Base-by-base conservation (phyloP, 2,329 filamentous ascomycete genomes). In the Penicillium rolfsii region DNA sequence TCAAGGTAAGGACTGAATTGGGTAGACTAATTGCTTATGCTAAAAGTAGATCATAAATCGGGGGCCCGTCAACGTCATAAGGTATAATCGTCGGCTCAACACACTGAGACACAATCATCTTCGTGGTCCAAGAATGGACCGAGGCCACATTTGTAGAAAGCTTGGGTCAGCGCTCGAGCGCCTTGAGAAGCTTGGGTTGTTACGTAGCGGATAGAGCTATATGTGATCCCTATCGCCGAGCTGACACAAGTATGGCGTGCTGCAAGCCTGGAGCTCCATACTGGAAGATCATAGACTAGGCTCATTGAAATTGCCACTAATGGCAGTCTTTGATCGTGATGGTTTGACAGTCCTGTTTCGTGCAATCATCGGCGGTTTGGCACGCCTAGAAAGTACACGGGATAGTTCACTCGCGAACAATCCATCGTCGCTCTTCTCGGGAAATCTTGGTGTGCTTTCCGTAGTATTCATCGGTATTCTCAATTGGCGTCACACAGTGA, bases 401-500 rank as follows among this genome's bases (percentile, higher is more conserved):
- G 22, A 41, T n/a, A 33, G 40, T 57, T 76, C 72, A 76, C 66
- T 77, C 73, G 52, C 75, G 73, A 5, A 74, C 70, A 41, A 66
- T 71, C 80, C 80, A 82, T 66, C 80, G 73, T 67, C 79, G 72
- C 64, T 82, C 80, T 41, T 82, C 80, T 55, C 72, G 73, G 38
- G 75, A 75, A 70, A 82, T 74, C 70, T 80, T 81, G 43, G 68
- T 74, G 63, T 81, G 77, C n/a, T 69, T 74, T 50, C 80, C 80
- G 54, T 82, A 82, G 63, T 81, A 82, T 55, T 81, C 81, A 19
- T 81, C 77, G 5, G 76, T 74, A 19, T 79, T 78, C 66, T 81
- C 80, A 62, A 83, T 81, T 0, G 80, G 80, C 2, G 79, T 81
- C 52, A 83, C 76, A 58, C 77, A 79, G 68, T 81, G 73, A 26